Base-by-base conservation (phyloP, 768 basidiomycete species). In the Kwoniella sp. region DNA sequence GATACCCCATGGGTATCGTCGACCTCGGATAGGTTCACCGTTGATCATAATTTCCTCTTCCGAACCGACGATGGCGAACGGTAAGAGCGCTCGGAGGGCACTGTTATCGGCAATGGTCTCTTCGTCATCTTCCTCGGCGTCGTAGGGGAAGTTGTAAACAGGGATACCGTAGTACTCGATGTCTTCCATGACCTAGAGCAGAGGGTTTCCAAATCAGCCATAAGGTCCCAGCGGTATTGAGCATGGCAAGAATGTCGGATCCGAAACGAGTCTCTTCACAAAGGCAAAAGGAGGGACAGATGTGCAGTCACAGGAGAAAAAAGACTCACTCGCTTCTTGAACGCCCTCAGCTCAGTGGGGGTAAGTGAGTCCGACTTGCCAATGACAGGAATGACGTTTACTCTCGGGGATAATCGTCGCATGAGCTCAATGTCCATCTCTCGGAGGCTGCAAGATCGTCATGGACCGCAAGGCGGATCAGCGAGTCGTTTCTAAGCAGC, bases 361-460 rank as follows among this genome's bases (percentile, higher is more conserved):
- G 95, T 99, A 78, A 99, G 82, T 17, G 92, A 88, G 79, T 99
- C 96, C 1, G 94, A 90, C 81, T 99, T 99, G 63, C 96, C 96
- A 74, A 84, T 85, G 74, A 98, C 94, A 52, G 96, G 96, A 69
- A 99, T 99, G 68, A 99, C 96, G 78, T 99, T 99, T 80, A 97
- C 96, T 60, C 94, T 90, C 25, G 93, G 93, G 2, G 96, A 95
- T 58, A 98, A 86, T 68, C 94, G 91, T 68, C 93, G 90, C 96
- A 99, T 99, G 60, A 99, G 85, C 79, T 98, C 95, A 64, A 98
- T 98, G 79, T 98, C 96, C 88, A 99, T 95, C 80, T 98, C 96
- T 65, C 96, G 86, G 76, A 99, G 83, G 26, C 82, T 83, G 69
- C 1, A 37, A 44, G 17, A 10, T 3, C 40, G 17, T 44, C 1